Evolutionary conservation across 179 eudicot species (phyloP).

Genomic region (Actinidia polygama): DNA sequence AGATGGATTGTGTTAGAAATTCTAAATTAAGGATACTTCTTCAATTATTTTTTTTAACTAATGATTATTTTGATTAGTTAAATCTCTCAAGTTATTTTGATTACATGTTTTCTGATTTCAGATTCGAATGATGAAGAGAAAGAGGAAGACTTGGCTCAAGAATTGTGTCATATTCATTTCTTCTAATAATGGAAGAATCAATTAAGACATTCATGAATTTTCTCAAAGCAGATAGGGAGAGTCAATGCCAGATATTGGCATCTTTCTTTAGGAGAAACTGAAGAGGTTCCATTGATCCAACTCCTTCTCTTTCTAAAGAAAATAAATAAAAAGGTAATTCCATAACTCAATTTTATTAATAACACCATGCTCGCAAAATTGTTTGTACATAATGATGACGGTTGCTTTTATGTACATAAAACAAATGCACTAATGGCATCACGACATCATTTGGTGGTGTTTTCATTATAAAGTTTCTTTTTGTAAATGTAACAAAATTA

Average conservation of each 20-base stretch:
- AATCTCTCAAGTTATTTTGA: neutral
- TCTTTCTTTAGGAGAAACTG: constrained; percentile 51
- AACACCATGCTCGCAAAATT: too few relatives aligned
- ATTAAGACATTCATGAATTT: constrained; percentile 85
- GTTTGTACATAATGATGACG: too few relatives aligned
- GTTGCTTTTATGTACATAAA: too few relatives aligned
- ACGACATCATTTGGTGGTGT: too few relatives aligned
- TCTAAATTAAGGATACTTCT: neutral
- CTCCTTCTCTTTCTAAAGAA: constrained; percentile 57
- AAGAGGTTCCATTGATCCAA: constrained; percentile 64
- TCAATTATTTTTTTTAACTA: neutral
- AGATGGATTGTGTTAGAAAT: neutral
- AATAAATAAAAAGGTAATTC: constrained; percentile 60
- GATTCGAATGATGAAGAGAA: constrained; percentile 67
- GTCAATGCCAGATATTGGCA: constrained; percentile 54
- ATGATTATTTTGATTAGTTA: neutral
- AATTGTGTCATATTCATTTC: constrained; percentile 66
- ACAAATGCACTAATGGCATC: too few relatives aligned
- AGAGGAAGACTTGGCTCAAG: constrained; percentile 59
- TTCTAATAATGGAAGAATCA: constrained; percentile 72
- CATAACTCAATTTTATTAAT: neutral
- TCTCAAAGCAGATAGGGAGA: constrained; percentile 76
- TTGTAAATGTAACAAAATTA: too few relatives aligned
- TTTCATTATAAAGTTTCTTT: too few relatives aligned
- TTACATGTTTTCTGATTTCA: constrained; percentile 5